Evolutionary conservation across 805 yeast species (phyloP).

Genomic region (Barnettozyma populi): DNA sequence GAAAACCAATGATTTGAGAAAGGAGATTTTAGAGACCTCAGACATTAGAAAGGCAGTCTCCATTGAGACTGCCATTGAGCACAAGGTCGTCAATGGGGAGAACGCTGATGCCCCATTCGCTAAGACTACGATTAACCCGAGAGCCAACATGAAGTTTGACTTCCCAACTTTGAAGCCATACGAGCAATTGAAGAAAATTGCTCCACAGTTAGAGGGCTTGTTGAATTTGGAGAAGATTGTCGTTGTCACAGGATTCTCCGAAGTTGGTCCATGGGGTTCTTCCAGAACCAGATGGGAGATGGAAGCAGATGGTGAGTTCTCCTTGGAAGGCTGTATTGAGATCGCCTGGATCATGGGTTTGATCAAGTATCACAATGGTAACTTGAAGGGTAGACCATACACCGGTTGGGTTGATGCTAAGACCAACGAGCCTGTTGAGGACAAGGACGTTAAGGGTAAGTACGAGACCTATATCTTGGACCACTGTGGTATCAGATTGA

Average conservation of each 20-base stretch:
- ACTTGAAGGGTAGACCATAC: constrained; percentile 82
- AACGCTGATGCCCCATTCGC: constrained; percentile 81
- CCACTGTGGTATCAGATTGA: constrained; percentile 94
- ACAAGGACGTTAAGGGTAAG: constrained; percentile 85
- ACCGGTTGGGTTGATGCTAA: constrained; percentile 98
- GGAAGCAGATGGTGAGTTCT: constrained; percentile 93
- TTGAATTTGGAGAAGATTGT: constrained; percentile 86
- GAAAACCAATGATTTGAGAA: constrained; percentile 73
- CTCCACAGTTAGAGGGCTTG: constrained; percentile 82
- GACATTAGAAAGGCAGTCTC: constrained; percentile 95
- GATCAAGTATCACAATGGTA: constrained; percentile 92
- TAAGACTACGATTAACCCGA: constrained; percentile 76
- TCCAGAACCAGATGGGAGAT: constrained; percentile 99
- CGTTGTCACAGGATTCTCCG: constrained; percentile 97
- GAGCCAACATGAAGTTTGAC: constrained; percentile 89
- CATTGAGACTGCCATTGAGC: constrained; percentile 85
- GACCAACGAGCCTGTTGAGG: constrained; percentile 89
- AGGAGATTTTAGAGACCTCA: constrained; percentile 68
- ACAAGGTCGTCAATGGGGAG: constrained; percentile 76
- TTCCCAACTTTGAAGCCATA: constrained; percentile 87
- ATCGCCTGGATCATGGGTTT: constrained; percentile 99
- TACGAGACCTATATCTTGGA: constrained; percentile 85
- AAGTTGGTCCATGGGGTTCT: constrained; percentile 99
- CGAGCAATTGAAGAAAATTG: constrained; percentile 58
- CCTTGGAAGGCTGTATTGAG: constrained; percentile 95